Conservation (phyloP, 1,284 basidiomycete species). For the Kwoniella shivajii region DNA sequence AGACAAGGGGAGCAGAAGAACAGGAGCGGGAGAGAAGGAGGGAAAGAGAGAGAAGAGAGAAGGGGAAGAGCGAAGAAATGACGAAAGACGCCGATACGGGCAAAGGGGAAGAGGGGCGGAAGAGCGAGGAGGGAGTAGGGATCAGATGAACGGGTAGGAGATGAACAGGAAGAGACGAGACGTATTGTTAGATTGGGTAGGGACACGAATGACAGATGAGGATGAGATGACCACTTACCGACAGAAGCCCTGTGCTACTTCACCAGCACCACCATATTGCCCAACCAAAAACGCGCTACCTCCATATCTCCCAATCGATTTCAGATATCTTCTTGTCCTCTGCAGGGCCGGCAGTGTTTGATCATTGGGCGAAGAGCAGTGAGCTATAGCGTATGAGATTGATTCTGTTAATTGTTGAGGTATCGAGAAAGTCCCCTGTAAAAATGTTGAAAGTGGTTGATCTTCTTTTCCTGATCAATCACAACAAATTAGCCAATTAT, state of each 20-base stretch:
- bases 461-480: slow-evolving; percentile 62
- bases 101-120: too few relatives aligned
- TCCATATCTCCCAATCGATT: slow-evolving; percentile 83
- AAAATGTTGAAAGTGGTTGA: slow-evolving; percentile 63
- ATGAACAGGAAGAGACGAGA: too few relatives aligned
- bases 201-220: too few relatives aligned
- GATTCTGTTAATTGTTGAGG: slow-evolving; percentile 62
- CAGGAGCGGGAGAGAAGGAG: too few relatives aligned
- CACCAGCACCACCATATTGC: slow-evolving; percentile 90
- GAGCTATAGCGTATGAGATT: slow-evolving; percentile 72
- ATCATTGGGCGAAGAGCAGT: slow-evolving; percentile 63
- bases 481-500: too few relatives aligned
- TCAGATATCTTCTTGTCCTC: slow-evolving; percentile 72
- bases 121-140: too few relatives aligned
- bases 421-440: slow-evolving; percentile 66
- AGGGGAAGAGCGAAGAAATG: background rate
- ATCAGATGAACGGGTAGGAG: too few relatives aligned
- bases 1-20: too few relatives aligned
- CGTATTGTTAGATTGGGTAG: too few relatives aligned
- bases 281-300: slow-evolving; percentile 87
- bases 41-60: too few relatives aligned
- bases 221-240: slow-evolving; percentile 52
- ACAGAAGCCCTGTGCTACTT: slow-evolving; percentile 92
- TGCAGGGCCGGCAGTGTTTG: slow-evolving; percentile 64
- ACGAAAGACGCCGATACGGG: background rate